A percentile compares a stretch with the other conserved stretches of the same genome.
Evolutionary conservation across 2,329 filamentous ascomycete genomes (phyloP).

Genomic region (Pezicula carpinea): DNA sequence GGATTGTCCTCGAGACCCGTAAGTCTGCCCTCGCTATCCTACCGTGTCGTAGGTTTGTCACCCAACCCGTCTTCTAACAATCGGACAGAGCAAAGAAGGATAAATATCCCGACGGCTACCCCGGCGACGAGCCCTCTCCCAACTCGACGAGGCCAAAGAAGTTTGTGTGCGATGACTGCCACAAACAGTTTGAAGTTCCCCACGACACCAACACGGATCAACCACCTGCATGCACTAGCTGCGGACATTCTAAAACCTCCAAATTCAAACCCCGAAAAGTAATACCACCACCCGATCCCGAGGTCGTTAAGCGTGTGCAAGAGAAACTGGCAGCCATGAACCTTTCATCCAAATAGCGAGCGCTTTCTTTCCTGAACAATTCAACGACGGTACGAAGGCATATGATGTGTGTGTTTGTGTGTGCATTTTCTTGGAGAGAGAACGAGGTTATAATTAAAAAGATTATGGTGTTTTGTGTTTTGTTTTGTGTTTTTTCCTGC

Average conservation of each 20-base stretch:
- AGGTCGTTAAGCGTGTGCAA: slow-evolving; percentile 53
- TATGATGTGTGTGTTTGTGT: too few relatives aligned
- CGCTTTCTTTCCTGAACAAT: too few relatives aligned
- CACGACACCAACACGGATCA: slow-evolving; percentile 2
- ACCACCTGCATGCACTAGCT: slow-evolving; percentile 50
- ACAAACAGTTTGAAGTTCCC: slow-evolving; percentile 41
- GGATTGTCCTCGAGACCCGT: slow-evolving; percentile 77
- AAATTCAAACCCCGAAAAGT: slow-evolving; percentile 43
- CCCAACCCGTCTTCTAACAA: slow-evolving; percentile 11
- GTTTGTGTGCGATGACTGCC: slow-evolving; percentile 60
- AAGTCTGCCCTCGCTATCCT: slow-evolving; percentile 34
- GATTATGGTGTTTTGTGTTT: too few relatives aligned
- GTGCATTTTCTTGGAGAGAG: too few relatives aligned
- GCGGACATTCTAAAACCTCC: slow-evolving; percentile 53
- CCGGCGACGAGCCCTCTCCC: slow-evolving; percentile 45
- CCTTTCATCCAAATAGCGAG: slow-evolving; percentile 4
- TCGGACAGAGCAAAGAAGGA: slow-evolving; percentile 54
- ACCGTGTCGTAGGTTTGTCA: not conserved
- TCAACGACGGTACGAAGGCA: too few relatives aligned
- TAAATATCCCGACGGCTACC: slow-evolving; percentile 67
- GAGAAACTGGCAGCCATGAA: slow-evolving; percentile 41
- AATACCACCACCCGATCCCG: slow-evolving; percentile 57
- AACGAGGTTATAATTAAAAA: too few relatives aligned
- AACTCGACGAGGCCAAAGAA: slow-evolving; percentile 39
- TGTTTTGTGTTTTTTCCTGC: too few relatives aligned